phyloP scores from a whole-genome alignment of 2,329 filamentous ascomycete species.

The Lachnellula hyalina region DNA sequence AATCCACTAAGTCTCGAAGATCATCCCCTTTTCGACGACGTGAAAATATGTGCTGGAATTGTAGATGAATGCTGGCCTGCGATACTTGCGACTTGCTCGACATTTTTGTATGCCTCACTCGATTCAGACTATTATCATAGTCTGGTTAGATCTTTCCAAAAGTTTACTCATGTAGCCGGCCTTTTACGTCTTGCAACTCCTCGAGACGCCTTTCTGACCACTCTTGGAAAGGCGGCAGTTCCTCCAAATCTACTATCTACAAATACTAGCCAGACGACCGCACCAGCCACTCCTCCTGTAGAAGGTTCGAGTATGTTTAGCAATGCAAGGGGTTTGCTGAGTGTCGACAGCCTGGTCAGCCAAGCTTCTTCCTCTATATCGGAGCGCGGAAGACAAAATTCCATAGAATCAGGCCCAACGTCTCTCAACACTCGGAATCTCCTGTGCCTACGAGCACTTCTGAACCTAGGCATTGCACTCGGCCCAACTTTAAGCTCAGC shows the following conservation, averaged over 20 bases:
- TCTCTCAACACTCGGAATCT: conserved; percentile 81
- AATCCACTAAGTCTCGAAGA: conserved; percentile 76
- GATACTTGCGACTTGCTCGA: conserved; percentile 88
- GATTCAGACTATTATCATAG: conserved; percentile 93
- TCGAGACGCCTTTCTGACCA: conserved; percentile 90
- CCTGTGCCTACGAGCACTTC: conserved; percentile 78
- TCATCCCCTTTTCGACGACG: conserved; percentile 64
- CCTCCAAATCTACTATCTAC: conserved; percentile 70
- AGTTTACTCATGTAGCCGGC: conserved; percentile 91
- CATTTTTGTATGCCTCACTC: conserved; percentile 85
- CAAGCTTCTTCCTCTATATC: conserved; percentile 49
- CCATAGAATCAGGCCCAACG: conserved; percentile 47
- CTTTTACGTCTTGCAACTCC: conserved; percentile 79
- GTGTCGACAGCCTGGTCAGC: conserved; percentile 64
- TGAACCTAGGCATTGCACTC: conserved; percentile 94
- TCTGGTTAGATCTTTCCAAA: conserved; percentile 87
- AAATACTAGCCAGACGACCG: conserved; percentile 46
- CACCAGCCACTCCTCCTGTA: conserved; percentile 40
- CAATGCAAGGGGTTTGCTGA: conserved; percentile 67
- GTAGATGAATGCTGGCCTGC: conserved; percentile 95
- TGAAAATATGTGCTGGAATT: conserved; percentile 73
- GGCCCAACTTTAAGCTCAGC: conserved; percentile 79
- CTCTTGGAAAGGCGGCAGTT: conserved; percentile 86
- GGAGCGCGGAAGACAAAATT: conserved; percentile 56
- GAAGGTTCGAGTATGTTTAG: conserved; percentile 55